These are phyloP conservation scores for Aspergillus sp. DNA, from an alignment of 2,329 filamentous ascomycete species.

Conservation along the genomic window DNA sequence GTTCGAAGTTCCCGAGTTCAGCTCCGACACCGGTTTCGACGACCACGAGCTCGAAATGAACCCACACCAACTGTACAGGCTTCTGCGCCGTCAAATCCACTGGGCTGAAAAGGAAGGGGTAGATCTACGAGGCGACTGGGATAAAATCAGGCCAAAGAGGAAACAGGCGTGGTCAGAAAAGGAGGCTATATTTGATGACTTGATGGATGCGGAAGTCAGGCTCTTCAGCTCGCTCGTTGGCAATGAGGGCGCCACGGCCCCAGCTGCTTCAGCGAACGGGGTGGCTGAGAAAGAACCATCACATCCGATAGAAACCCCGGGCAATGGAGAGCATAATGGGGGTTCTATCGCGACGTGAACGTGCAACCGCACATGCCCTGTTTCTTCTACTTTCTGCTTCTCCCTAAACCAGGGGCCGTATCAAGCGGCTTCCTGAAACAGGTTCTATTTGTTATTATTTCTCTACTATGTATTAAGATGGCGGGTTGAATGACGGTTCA, in stretches of 20 bases:
- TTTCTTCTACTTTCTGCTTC: neutral
- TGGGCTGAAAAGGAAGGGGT: conserved; percentile 48
- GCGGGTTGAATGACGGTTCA: neutral
- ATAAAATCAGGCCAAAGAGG: conserved; percentile 36
- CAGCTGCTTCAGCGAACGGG: conserved; percentile 1
- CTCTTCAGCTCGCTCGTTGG: conserved; percentile 33
- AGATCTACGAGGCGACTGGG: conserved; percentile 42
- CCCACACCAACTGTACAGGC: conserved; percentile 44
- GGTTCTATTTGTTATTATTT: neutral
- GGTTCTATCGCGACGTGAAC: conserved; percentile 6
- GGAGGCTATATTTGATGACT: conserved; percentile 44
- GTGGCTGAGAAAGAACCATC: neutral
- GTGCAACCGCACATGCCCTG: neutral
- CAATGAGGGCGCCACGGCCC: neutral
- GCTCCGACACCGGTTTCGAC: conserved; percentile 43
- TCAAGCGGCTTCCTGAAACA: neutral
- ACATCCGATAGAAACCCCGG: neutral
- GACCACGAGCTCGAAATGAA: conserved; percentile 44
- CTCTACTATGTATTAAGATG: neutral
- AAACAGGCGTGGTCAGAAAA: conserved; percentile 44
- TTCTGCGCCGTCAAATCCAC: conserved; percentile 48
- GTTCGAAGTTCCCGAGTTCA: conserved; percentile 38
- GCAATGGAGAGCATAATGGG: neutral
- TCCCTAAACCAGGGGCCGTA: neutral
- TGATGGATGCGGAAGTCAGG: conserved; percentile 43